These are phyloP conservation scores for Xylariaceae sp. DNA, from an alignment of 2,329 filamentous ascomycete genomes.

Conservation along the genomic window DNA sequence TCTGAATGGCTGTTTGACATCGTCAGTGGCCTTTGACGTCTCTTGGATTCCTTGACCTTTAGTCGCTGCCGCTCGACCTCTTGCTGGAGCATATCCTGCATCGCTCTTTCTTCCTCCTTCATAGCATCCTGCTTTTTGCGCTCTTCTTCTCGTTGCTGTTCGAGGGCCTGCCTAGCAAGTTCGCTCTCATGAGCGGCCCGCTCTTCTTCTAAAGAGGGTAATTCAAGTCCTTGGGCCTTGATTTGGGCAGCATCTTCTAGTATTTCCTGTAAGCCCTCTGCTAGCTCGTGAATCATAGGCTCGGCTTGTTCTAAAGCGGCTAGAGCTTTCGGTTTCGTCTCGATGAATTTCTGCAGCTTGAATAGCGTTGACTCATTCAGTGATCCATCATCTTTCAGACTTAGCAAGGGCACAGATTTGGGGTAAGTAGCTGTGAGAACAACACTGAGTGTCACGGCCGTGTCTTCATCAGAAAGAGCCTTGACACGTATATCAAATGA, in stretches of 20 bases:
- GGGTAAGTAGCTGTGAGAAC: constrained; percentile 91
- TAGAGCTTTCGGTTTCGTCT: constrained; percentile 62
- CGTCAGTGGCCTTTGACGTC: constrained; percentile 59
- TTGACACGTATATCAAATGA: constrained; percentile 82
- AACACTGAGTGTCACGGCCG: constrained; percentile 74
- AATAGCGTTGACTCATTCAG: constrained; percentile 74
- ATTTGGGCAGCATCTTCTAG: constrained; percentile 85
- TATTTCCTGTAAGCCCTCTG: constrained; percentile 73
- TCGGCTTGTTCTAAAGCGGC: constrained; percentile 58
- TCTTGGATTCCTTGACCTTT: constrained; percentile 67
- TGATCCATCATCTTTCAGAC: constrained; percentile 66
- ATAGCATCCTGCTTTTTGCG: constrained; percentile 61
- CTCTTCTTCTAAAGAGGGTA: constrained; percentile 90
- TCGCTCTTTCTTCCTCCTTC: constrained; percentile 71
- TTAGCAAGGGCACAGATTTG: constrained; percentile 77
- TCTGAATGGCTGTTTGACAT: constrained; percentile 46
- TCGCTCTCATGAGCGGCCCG: constrained; percentile 81
- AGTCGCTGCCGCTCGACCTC: constrained; percentile 72
- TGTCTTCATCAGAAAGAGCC: constrained; percentile 73
- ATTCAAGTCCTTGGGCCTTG: constrained; percentile 73
- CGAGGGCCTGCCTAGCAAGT: constrained; percentile 64
- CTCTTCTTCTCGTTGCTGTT: constrained; percentile 59
- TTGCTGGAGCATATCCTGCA: constrained; percentile 74
- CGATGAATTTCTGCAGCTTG: constrained; percentile 69
- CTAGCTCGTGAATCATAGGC: constrained; percentile 67